A percentile compares a stretch with the other conserved stretches of the same genome.
Conservation (phyloP, 2,329 filamentous ascomycete species). For the Apiospora koreana region DNA sequence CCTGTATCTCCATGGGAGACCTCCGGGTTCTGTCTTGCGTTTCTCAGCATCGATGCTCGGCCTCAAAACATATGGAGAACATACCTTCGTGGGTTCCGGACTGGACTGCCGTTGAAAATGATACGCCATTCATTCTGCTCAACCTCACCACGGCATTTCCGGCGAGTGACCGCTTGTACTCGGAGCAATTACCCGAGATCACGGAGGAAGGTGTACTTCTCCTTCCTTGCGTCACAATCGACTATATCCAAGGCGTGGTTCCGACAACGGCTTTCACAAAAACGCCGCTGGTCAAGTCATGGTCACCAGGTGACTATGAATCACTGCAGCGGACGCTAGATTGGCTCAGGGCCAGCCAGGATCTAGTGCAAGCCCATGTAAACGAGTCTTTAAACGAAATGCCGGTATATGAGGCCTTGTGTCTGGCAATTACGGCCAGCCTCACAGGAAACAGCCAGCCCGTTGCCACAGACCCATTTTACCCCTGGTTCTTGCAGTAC, state of each 20-base stretch:
- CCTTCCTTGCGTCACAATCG: not conserved
- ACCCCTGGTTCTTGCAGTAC: not conserved
- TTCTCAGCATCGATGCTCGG: not conserved
- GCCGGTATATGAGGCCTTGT: not conserved
- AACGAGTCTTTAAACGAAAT: not conserved
- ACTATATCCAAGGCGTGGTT: not conserved
- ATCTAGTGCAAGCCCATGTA: not conserved
- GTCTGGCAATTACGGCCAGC: not conserved
- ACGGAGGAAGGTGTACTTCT: not conserved
- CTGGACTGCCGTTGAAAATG: not conserved
- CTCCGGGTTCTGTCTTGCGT: not conserved
- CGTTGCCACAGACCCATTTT: not conserved
- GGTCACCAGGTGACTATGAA: not conserved
- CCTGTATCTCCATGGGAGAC: not conserved
- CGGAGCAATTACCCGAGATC: not conserved
- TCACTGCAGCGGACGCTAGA: not conserved
- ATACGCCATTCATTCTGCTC: not conserved
- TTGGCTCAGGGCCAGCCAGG: not conserved
- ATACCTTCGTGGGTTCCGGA: not conserved
- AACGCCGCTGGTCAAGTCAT: not conserved
- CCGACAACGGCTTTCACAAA: not conserved
- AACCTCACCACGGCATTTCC: not conserved
- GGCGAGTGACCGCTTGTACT: not conserved
- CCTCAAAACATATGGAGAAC: not conserved
- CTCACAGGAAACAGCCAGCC: not conserved